A percentile compares a stretch with the other conserved stretches of the same genome.
Conservation (phyloP, 106 monocot genomes). For the Platanthera guangdongensis region DNA sequence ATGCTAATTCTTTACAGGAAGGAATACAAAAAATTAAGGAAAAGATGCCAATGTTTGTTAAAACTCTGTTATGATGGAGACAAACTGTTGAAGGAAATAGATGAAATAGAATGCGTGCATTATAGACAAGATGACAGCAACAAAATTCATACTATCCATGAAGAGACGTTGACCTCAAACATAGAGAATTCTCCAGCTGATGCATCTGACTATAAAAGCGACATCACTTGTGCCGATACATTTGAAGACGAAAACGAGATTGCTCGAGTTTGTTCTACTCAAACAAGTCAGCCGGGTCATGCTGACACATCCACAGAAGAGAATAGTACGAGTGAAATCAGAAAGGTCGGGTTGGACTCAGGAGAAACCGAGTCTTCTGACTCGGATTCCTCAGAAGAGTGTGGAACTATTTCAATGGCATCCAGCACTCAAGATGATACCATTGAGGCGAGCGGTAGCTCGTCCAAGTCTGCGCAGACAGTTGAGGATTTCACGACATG, state of each 20-base stretch:
- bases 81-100: constrained; percentile 24
- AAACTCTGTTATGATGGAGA: constrained; percentile 11
- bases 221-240: not conserved
- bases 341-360: constrained; percentile 14
- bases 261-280: constrained; percentile 1
- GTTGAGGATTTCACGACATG: constrained; percentile 75
- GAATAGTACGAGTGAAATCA: constrained; percentile 26
- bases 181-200: not conserved
- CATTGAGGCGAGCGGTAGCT: constrained; percentile 5
- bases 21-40: constrained; percentile 61
- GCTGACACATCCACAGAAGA: constrained; percentile 6
- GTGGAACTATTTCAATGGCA: constrained; percentile 14
- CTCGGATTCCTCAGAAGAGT: constrained; percentile 31
- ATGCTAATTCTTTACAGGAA: constrained; percentile 33
- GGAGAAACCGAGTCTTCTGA: constrained; percentile 28
- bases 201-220: constrained; percentile 6
- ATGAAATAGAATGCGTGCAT: constrained; percentile 16
- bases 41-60: constrained; percentile 29
- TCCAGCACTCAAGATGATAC: constrained; percentile 7
- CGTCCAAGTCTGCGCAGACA: constrained; percentile 11
- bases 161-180: constrained; percentile 1
- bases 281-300: not conserved
- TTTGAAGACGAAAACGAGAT: constrained; percentile 7
- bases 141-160: not conserved
- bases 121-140: not conserved